These are phyloP conservation scores for Tetrapisispora arboricola DNA, from an alignment of 805 yeast genomes.

Conservation along the genomic window DNA sequence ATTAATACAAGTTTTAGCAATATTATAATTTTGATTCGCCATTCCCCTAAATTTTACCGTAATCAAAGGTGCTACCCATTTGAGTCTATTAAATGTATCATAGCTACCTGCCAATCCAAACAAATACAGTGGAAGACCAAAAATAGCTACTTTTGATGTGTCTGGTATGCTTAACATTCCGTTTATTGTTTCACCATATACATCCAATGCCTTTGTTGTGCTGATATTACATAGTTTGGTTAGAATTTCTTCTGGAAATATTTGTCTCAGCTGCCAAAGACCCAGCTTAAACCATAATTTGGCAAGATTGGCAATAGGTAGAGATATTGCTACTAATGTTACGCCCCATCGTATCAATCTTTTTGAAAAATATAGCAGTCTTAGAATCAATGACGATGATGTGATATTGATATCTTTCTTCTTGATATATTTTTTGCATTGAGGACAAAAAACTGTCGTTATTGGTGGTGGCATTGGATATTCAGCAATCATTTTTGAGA, in stretches of 20 bases:
- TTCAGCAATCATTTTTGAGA: conserved; percentile 1
- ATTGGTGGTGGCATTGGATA: conserved; percentile 5
- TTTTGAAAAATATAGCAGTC: conserved; percentile 1
- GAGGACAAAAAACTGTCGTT: conserved; percentile 13
- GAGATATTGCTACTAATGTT: conserved; percentile 2
- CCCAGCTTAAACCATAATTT: conserved; percentile 17
- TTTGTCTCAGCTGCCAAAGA: conserved; percentile 19
- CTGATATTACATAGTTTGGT: conserved; percentile 16
- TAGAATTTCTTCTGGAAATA: conserved; percentile 22
- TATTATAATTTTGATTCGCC: not conserved
- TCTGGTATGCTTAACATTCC: conserved; percentile 16
- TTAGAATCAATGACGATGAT: conserved; percentile 1
- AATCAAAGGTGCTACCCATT: conserved; percentile 14
- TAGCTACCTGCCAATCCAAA: conserved; percentile 4
- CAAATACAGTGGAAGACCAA: conserved; percentile 17
- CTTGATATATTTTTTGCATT: conserved; percentile 10
- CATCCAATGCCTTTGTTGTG: conserved; percentile 23
- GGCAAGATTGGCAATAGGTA: conserved; percentile 9
- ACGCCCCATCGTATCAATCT: conserved; percentile 2
- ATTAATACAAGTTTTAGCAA: conserved; percentile 1
- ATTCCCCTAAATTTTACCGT: conserved; percentile 1
- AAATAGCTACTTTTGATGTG: conserved; percentile 10
- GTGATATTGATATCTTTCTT: conserved; percentile 1
- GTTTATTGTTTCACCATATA: conserved; percentile 14
- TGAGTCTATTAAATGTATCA: conserved; percentile 5